Base-by-base conservation (phyloP, 371 early-diverging fungal species). In the Haplosporangium sp. region DNA sequence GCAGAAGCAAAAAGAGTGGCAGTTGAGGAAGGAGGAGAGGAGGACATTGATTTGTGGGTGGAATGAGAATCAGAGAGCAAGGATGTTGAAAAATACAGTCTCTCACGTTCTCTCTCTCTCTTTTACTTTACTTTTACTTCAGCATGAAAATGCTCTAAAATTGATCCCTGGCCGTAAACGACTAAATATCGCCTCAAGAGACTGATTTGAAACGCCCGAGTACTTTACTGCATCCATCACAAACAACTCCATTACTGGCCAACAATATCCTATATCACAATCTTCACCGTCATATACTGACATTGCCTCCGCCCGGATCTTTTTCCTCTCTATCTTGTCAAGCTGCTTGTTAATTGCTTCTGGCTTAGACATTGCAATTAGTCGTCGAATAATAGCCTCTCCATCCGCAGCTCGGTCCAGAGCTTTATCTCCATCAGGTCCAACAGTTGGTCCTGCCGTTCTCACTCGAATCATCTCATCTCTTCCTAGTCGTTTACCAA, bases 181-280 rank as follows among this genome's bases (percentile, higher is more conserved):
- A 10, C 47, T 35, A 4, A 69, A 20, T 37, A 38, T 57, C 15
- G 62, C 47, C 34, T 15, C 63, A 19, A 69, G 55, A 2, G 69
- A 61, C 48, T 55, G 61, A 15, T 38, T 44, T 4, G 63, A 62
- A 4, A 69, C 56, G 2, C 69, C 69, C n/a, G 69, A 57, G 58
- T 62, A 69, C 27, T 69, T 69, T 44, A 39, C 57, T 8, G 69
- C 69, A 19, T 69, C 69, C 69, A 69, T 48, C 11, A 69, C 69
- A 17, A 69, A 61, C 19, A 47, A 13, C 20, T 69, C 57, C 63
- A 69, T 52, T 5, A 45, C 42, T 44, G 63, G 47, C 63, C 69
- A 63, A 20, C 69, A 63, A 15, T 63, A 57, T 8, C 63, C 63
- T 6, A 55, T 38, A 19, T 69, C 63, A 11, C 19, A 56, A 7